Percentiles rank a stretch among this genome's conserved stretches.
Evolutionary conservation across 805 yeast species (phyloP).

Genomic region (Debaryomyces castellii): DNA sequence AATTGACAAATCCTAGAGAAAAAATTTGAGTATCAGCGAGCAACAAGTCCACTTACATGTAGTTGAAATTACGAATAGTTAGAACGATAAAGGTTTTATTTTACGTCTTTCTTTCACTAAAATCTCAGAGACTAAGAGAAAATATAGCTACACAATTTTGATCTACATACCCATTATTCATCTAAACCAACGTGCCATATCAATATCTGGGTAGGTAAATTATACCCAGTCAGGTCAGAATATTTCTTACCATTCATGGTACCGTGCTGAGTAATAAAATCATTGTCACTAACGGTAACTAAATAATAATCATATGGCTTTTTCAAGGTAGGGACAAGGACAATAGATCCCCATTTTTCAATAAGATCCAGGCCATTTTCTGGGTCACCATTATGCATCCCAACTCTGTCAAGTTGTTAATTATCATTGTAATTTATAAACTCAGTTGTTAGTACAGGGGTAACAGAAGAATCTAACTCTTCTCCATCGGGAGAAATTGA

Average conservation of each 20-base stretch:
- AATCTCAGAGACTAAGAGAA: too few relatives aligned
- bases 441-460: not conserved
- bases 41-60: too few relatives aligned
- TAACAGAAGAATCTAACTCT: not conserved
- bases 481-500: not conserved
- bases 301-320: not conserved
- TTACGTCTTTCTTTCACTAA: too few relatives aligned
- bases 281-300: not conserved
- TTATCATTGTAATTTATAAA: too few relatives aligned
- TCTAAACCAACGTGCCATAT: not conserved
- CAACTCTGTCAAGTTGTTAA: not conserved
- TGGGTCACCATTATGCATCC: not conserved
- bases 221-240: not conserved
- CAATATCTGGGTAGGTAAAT: not conserved
- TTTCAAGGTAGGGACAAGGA: not conserved
- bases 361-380: not conserved
- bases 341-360: not conserved
- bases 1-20: too few relatives aligned
- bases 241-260: not conserved
- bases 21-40: too few relatives aligned
- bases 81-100: too few relatives aligned
- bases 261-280: not conserved
- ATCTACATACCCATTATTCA: too few relatives aligned
- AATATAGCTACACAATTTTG: too few relatives aligned
- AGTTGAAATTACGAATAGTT: too few relatives aligned